Percentiles rank a stretch among this genome's conserved stretches.
Conservation (phyloP, 2,329 filamentous ascomycete species). For the Sclerotinia nivalis region DNA sequence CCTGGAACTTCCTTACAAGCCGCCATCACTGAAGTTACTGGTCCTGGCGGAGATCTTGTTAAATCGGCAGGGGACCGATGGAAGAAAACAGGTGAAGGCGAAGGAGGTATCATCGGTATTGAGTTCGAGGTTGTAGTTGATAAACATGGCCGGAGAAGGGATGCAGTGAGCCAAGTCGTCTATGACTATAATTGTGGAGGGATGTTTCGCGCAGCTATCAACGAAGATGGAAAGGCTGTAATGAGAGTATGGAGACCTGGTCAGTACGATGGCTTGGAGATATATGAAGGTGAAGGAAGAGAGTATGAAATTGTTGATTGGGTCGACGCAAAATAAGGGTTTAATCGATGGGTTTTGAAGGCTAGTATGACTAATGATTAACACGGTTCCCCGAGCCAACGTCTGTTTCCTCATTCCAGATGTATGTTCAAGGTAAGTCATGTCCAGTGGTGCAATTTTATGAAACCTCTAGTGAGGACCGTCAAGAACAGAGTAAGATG, state of each 20-base stretch:
- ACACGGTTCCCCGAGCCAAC: background rate
- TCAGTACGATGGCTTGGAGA: conserved; percentile 38
- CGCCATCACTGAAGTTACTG: conserved; percentile 66
- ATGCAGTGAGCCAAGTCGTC: conserved; percentile 55
- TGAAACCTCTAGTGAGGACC: background rate
- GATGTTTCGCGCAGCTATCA: conserved; percentile 81
- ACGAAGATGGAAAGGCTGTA: conserved; percentile 57
- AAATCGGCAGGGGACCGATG: conserved; percentile 73
- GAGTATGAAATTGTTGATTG: conserved; percentile 40
- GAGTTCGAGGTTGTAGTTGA: conserved; percentile 56
- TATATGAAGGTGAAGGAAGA: conserved; percentile 40
- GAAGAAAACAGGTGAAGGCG: conserved; percentile 73
- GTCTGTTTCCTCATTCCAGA: background rate
- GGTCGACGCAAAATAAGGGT: conserved; percentile 17
- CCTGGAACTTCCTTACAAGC: conserved; percentile 48
- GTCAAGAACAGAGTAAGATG: background rate
- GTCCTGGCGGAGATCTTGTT: conserved; percentile 71
- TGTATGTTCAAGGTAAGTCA: background rate
- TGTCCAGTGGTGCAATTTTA: background rate
- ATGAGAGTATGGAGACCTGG: conserved; percentile 56
- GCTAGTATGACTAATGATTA: background rate
- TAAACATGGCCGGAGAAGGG: conserved; percentile 44
- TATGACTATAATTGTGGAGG: conserved; percentile 84
- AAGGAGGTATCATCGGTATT: conserved; percentile 84
- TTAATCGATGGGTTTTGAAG: background rate